Conservation (phyloP, 1,284 basidiomycete genomes). For the Caloboletus inedulis region DNA sequence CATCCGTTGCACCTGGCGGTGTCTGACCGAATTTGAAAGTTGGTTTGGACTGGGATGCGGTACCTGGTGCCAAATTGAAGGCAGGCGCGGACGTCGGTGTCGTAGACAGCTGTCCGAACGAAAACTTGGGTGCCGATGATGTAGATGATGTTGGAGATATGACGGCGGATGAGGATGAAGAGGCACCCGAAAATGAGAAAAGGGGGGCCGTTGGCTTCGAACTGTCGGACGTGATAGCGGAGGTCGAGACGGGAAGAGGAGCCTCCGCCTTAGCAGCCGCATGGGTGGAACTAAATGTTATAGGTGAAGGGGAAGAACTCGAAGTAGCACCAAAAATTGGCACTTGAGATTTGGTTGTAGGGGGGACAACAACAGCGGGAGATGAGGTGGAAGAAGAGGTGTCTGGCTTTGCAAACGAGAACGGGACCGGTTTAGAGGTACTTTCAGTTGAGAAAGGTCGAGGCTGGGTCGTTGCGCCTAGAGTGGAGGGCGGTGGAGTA, state of each 20-base stretch:
- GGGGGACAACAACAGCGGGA: neutral
- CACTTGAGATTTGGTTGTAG: slow-evolving; percentile 10
- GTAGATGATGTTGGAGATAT: slow-evolving; percentile 3
- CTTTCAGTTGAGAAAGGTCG: slow-evolving; percentile 7
- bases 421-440: slow-evolving; percentile 14
- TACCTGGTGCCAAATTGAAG: slow-evolving; percentile 7
- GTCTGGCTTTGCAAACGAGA: slow-evolving; percentile 20
- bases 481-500: slow-evolving; percentile 3
- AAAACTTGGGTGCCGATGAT: slow-evolving; percentile 22
- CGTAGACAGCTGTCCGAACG: slow-evolving; percentile 26
- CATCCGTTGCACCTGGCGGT: slow-evolving; percentile 10
- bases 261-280: slow-evolving; percentile 10
- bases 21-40: slow-evolving; percentile 24
- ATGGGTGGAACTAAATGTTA: slow-evolving; percentile 28
- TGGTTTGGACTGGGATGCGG: slow-evolving; percentile 19
- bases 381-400: slow-evolving; percentile 2
- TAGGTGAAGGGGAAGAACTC: slow-evolving; percentile 11
- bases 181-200: slow-evolving; percentile 22
- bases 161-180: slow-evolving; percentile 9
- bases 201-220: slow-evolving; percentile 17
- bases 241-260: slow-evolving; percentile 5
- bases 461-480: slow-evolving; percentile 5
- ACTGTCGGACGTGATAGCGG: slow-evolving; percentile 8
- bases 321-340: slow-evolving; percentile 8
- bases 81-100: slow-evolving; percentile 12